Conservation (phyloP, 2,329 filamentous ascomycete species). For the Ceratocystis huliohia region DNA sequence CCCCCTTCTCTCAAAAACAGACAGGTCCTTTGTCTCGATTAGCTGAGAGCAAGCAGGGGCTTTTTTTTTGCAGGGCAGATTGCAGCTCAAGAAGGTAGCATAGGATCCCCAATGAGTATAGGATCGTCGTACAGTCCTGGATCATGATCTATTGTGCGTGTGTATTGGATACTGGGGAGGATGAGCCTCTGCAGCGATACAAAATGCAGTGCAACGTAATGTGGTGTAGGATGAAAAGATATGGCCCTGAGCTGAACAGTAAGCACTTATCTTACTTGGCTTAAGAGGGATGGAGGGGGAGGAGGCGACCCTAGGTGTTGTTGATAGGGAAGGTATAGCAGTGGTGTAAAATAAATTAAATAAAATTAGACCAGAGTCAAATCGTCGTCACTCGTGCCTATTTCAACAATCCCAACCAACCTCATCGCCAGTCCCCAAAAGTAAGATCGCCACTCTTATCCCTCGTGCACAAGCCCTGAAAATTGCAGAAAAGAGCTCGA, state of each 20-base stretch:
- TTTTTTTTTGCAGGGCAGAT: neutral
- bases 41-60: neutral
- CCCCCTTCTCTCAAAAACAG: neutral
- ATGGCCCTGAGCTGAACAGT: neutral
- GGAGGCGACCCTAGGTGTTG: too few relatives aligned
- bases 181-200: neutral
- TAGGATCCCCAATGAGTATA: neutral
- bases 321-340: too few relatives aligned
- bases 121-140: neutral
- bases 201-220: neutral
- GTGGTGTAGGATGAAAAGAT: neutral
- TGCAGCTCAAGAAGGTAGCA: neutral
- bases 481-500: neutral
- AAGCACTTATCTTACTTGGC: neutral
- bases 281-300: neutral
- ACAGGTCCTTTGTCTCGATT: neutral
- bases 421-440: neutral
- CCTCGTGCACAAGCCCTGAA: neutral
- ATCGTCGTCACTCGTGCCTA: neutral
- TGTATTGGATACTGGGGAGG: neutral
- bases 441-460: neutral
- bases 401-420: neutral
- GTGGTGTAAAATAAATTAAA: neutral
- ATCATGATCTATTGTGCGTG: neutral
- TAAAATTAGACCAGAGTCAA: neutral